phyloP scores from a whole-genome alignment of 1,284 basidiomycete genomes.

The Coniferiporia sulphurascens region DNA sequence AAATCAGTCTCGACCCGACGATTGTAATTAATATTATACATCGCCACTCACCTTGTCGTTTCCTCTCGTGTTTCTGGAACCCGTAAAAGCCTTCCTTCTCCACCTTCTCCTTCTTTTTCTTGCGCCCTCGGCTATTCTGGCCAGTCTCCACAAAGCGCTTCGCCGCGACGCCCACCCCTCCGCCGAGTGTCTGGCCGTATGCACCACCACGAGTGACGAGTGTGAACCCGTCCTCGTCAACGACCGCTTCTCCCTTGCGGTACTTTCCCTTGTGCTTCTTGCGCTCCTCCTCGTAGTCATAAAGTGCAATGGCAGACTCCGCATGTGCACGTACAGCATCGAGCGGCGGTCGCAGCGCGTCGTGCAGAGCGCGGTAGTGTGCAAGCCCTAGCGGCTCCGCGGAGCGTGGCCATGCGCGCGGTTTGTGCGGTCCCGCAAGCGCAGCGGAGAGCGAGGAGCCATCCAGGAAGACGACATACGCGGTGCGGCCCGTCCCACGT shows the following conservation, averaged over 20 bases:
- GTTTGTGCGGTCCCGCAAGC: conserved; percentile 43
- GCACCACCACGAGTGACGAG: conserved; percentile 84
- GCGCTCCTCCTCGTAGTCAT: conserved; percentile 67
- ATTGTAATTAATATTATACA: not conserved
- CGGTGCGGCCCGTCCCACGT: conserved; percentile 58
- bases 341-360: conserved; percentile 65
- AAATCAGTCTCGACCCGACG: conserved; percentile 5
- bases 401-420: conserved; percentile 56
- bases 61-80: conserved; percentile 86
- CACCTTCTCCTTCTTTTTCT: conserved; percentile 62
- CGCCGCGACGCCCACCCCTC: conserved; percentile 74
- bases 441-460: conserved; percentile 63
- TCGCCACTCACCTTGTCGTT: conserved; percentile 62
- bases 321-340: conserved; percentile 69
- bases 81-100: conserved; percentile 80
- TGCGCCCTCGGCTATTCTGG: conserved; percentile 43
- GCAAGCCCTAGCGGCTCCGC: conserved; percentile 59
- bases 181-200: conserved; percentile 80
- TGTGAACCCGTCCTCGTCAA: conserved; percentile 91
- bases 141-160: conserved; percentile 62
- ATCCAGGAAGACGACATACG: conserved; percentile 79
- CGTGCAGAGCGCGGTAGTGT: conserved; percentile 64
- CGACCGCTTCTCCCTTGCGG: conserved; percentile 75
- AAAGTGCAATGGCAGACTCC: conserved; percentile 69
- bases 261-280: conserved; percentile 56